Evolutionary conservation across 768 basidiomycete species (phyloP).

Genomic region (Sarcomyxa edulis): DNA sequence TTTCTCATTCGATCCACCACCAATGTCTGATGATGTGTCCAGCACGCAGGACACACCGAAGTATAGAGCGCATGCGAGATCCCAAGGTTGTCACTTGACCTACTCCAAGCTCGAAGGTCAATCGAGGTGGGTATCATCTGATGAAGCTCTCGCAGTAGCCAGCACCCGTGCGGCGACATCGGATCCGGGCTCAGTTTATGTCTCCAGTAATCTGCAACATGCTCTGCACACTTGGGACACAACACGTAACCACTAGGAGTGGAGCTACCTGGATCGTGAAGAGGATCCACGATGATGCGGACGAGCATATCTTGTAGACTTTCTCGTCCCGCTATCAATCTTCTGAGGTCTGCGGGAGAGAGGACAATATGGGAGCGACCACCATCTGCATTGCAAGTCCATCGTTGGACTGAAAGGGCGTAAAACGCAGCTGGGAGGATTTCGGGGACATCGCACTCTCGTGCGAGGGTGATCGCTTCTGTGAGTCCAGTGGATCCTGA

Average conservation of each 20-base stretch:
- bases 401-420: constrained; percentile 27
- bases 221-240: background rate
- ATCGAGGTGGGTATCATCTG: constrained; percentile 2
- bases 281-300: constrained; percentile 11
- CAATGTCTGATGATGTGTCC: background rate
- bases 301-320: constrained; percentile 18
- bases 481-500: background rate
- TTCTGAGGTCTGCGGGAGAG: constrained; percentile 20
- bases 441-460: constrained; percentile 26
- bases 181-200: constrained; percentile 1
- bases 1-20: background rate
- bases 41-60: background rate
- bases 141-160: constrained; percentile 1
- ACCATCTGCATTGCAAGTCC: constrained; percentile 18
- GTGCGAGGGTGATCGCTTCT: constrained; percentile 30
- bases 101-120: no score
- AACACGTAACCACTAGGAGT: background rate
- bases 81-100: no score
- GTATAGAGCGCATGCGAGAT: background rate
- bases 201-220: constrained; percentile 1
- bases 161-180: constrained; percentile 1
- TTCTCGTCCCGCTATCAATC: constrained; percentile 25
- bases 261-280: background rate
- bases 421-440: constrained; percentile 36
- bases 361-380: constrained; percentile 23